Conservation (phyloP, 2,329 filamentous ascomycete genomes). For the Beauveria bassiana region DNA sequence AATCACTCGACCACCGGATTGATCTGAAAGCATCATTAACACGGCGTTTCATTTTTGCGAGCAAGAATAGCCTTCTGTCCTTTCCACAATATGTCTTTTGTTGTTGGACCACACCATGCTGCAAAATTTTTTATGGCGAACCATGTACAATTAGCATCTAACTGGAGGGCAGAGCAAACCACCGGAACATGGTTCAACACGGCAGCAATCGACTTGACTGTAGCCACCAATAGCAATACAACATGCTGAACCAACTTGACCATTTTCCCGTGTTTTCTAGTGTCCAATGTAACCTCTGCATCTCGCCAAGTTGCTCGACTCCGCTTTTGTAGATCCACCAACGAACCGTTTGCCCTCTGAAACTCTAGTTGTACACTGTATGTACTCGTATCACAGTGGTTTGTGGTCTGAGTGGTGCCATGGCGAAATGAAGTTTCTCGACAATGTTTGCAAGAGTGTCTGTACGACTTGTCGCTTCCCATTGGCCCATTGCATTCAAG, state of each 20-base stretch:
- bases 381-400: no score
- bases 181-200: background rate
- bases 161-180: background rate
- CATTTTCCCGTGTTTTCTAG: background rate
- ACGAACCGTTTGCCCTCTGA: background rate
- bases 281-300: background rate
- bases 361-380: background rate
- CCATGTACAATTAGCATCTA: background rate
- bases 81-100: background rate
- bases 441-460: no score
- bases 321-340: background rate
- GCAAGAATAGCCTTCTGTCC: no score
- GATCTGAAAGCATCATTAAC: background rate
- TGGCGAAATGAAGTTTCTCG: background rate
- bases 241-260: background rate
- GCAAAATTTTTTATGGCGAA: background rate
- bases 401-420: background rate
- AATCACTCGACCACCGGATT: background rate
- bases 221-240: background rate
- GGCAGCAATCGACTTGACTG: background rate
- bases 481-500: no score
- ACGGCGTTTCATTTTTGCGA: background rate
- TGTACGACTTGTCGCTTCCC: no score
- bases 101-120: background rate
- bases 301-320: background rate